These are phyloP conservation scores for Wickerhamomyces mucosus DNA, from an alignment of 805 yeast species.

Conservation along the genomic window DNA sequence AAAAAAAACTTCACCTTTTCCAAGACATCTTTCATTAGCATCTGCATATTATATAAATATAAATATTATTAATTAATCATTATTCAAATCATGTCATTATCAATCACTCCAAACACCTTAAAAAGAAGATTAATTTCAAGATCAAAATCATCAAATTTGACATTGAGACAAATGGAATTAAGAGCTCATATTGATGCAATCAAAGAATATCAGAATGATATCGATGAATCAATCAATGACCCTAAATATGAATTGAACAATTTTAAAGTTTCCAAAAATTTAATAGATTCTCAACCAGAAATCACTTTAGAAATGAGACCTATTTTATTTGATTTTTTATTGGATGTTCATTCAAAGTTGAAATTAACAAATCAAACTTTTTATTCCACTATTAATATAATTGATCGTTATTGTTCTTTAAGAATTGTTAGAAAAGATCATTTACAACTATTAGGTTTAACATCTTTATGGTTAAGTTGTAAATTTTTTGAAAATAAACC, in stretches of 20 bases:
- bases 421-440: constrained; percentile 74
- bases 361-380: constrained; percentile 57
- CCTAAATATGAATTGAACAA: constrained; percentile 24
- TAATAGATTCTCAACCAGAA: constrained; percentile 29
- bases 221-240: constrained; percentile 18
- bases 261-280: constrained; percentile 19
- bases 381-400: constrained; percentile 56
- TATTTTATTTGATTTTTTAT: constrained; percentile 69
- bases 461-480: constrained; percentile 85
- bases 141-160: constrained; percentile 27
- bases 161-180: constrained; percentile 37
- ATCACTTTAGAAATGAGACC: constrained; percentile 53
- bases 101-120: constrained; percentile 15
- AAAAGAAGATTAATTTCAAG: constrained; percentile 18
- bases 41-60: too few species aligned
- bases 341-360: constrained; percentile 59
- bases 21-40: too few species aligned
- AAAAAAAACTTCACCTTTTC: too few species aligned
- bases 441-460: constrained; percentile 77
- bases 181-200: constrained; percentile 33
- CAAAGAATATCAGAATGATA: constrained; percentile 36
- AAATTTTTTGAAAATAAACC: constrained; percentile 64
- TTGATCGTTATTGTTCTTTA: constrained; percentile 80
- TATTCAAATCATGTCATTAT: constrained; percentile 1
- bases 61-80: too few species aligned